Conservation (phyloP, 139 green algal species). For the Picochlorum costavermella region DNA sequence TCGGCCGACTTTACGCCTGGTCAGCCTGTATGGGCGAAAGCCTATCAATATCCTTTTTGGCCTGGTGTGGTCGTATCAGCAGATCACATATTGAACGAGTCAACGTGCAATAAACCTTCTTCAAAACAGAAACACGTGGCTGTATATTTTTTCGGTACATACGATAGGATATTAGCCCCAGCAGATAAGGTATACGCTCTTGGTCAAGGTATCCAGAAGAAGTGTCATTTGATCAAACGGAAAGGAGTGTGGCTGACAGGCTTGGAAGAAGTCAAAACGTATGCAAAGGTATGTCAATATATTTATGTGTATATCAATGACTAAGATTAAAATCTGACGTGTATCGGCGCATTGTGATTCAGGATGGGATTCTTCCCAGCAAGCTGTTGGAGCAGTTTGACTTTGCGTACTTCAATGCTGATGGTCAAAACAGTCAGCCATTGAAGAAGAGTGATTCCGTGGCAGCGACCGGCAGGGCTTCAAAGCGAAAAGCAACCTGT, state of each 20-base stretch:
- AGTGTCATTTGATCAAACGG: background rate
- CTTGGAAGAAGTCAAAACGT: background rate
- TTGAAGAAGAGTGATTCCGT: background rate
- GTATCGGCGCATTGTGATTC: background rate
- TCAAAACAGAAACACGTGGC: background rate
- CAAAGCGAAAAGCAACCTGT: no score
- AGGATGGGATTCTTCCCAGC: background rate
- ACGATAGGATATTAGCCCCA: background rate
- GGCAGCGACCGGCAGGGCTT: no score
- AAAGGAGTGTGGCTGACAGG: background rate
- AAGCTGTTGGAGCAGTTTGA: background rate
- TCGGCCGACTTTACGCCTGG: slow-evolving; percentile 16
- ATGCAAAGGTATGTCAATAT: no score
- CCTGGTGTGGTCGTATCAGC: slow-evolving; percentile 48
- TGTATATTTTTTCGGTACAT: background rate
- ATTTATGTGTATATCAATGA: no score
- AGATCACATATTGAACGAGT: slow-evolving; percentile 25
- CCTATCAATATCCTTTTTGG: slow-evolving; percentile 39
- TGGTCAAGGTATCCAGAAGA: no score
- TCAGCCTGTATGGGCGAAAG: slow-evolving; percentile 47
- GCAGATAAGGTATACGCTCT: no score
- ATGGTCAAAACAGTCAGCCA: background rate
- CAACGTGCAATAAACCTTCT: background rate
- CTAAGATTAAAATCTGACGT: no score
- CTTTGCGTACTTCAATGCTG: background rate